Evolutionary conservation across 768 basidiomycete genomes (phyloP), one percentile per base, ranked within the genome.

Genomic region (Rhizopogon vulgaris): DNA sequence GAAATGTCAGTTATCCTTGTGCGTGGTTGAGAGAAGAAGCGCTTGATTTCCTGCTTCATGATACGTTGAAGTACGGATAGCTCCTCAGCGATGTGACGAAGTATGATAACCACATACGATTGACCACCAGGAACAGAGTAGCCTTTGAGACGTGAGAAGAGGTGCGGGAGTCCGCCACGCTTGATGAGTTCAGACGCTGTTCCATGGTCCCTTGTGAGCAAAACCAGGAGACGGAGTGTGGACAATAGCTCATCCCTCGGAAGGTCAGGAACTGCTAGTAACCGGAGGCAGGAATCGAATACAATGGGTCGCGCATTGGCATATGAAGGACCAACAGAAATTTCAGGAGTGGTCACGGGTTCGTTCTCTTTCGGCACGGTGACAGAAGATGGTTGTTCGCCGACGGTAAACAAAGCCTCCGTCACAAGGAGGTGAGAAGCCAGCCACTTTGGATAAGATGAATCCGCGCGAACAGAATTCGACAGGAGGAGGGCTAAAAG

Each of bases 61-160:
- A 90, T 76, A 9, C 72, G 73, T 51, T 81, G 78, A 39, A 98
- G 65, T 7, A 77, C 78, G 2, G 70, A 63, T 2, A 75, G 60
- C 56, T 94, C 90, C 69, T 99, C 96, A 45, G 94, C 81, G 48
- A 91, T 70, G 63, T 99, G 96, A 6, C 96, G 86, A n/a, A 97
- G 73, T 55, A 97, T 87, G 60, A 87, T 88, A 38, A 85, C 83
- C 49, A 93, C 79, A 65, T 93, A 91, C 0, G 88, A 83, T 41
- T 91, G 90, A 56, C 84, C 86, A 17, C 87, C 84, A 27, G 74
- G 67, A 14, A 84, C 76, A 0, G 82, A 72, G 4, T 76, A 71
- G 15, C 73, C 69, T 57, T 80, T 80, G 58, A 94, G 73, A 28
- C 84, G 80, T 49, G 77, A 74, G 69, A 95, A 84, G 17, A 96